phyloP scores from a whole-genome alignment of 164 flowering plant genomes.

The Tinospora cordifolia region DNA sequence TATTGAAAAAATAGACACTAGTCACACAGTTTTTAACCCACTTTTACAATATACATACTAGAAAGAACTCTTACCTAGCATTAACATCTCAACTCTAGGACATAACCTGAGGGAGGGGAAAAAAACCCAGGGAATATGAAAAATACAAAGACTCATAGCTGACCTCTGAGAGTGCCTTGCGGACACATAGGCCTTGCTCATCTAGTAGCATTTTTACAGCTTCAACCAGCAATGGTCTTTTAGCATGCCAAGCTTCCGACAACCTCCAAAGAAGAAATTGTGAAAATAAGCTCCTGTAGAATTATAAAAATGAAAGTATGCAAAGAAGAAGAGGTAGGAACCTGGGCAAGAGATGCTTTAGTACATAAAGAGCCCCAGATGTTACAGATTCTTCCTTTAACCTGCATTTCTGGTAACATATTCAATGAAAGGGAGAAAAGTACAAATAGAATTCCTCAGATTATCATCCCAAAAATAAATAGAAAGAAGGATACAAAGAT shows the following conservation, averaged over 20 bases:
- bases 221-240: conserved; percentile 71
- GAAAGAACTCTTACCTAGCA: not conserved
- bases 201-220: conserved; percentile 64
- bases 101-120: not conserved
- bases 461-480: not conserved
- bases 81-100: not conserved
- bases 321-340: conserved; percentile 18
- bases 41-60: not conserved
- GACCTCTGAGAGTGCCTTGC: conserved; percentile 89
- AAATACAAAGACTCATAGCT: not conserved
- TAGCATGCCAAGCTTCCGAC: conserved; percentile 87
- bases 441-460: not conserved
- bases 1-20: no score
- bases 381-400: conserved; percentile 71
- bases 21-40: no score
- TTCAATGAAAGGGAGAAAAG: not conserved
- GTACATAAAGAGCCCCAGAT: conserved; percentile 81
- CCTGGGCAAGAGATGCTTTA: conserved; percentile 97
- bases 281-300: conserved; percentile 8
- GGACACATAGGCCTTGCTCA: conserved; percentile 68
- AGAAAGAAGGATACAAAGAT: not conserved
- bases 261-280: conserved; percentile 41
- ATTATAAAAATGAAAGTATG: not conserved
- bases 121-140: not conserved
- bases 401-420: conserved; percentile 62